Evolutionary conservation across 2,329 filamentous ascomycete species (phyloP), one percentile per base, ranked within the genome.

Genomic region (Botrytis elliptica): DNA sequence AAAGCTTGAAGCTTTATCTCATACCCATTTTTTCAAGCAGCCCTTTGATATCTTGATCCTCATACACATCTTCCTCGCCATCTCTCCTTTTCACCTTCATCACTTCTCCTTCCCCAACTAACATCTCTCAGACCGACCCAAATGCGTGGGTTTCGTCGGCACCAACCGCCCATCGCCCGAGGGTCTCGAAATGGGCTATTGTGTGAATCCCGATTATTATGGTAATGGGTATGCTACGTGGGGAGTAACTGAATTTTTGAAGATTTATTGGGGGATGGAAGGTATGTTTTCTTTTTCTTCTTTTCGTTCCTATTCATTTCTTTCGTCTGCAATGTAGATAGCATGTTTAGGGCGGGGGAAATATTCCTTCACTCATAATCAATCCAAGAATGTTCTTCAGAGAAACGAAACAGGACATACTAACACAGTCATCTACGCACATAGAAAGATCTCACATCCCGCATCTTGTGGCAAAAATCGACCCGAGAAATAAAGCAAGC

Each of bases 181-280:
- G 6, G 64, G 64, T 38, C 64, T 66, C 12, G 29, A n/a, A 36
- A 36, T 52, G 20, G 33, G 57, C 0, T 72, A 78, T 33, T 77
- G 77, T 9, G 59, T 79, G 49, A 76, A 79, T 65, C 73, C 71
- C 1, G 77, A 78, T 1, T 79, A 79, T 72, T 75, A 72, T 76
- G 77, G 77, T 5, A 72, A 70, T n/a, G 77, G 77, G 33, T 79
- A 75, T 73, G 75, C 75, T 22, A 75, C 66, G 20, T 77, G 78
- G 42, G 76, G 76, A 22, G 74, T 78, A 38, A 44, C 16, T 40
- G 64, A 67, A 46, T 79, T 77, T 69, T 52, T 79, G 70, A 49
- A 69, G 9, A 20, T 65, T n/a, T 79, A 72, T 74, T 79, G 78
- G 78, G 49, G 4, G 0, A 57, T 78, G 44, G 66, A 71, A 36